Evolutionary conservation across 805 yeast species (phyloP), one percentile per base, ranked within the genome.

Genomic region (Candida pini): DNA sequence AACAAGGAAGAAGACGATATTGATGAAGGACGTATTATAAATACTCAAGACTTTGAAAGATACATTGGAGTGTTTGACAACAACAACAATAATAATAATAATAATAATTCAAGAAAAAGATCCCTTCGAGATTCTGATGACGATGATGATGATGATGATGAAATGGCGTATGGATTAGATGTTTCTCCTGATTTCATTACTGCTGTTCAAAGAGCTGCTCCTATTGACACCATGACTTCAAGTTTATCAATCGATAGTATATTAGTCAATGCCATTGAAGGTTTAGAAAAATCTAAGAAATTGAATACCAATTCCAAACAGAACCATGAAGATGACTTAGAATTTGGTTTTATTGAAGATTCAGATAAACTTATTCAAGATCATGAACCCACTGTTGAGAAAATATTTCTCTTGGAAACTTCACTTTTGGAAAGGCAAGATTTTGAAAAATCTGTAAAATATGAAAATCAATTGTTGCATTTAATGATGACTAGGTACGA

Each of bases 391-490:
- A 19, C 28, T 39, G 9, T 18, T 32, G 9, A 46, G 16, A 46
- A 43, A 30, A 24, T 48, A n/a, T 33, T 48, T 16, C 33, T 48
- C 3, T 33, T 45, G 31, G 58, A 54, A 29, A 39, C 51, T 2
- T 40, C 52, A n/a, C 20, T 42, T 18, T 30, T 56, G 27, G 53
- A 54, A 23, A 26, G 43, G 10, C 32, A 45, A 21, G 62, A 56
- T 30, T 33, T 40, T 15, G 44, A 47, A 32, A 37, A 37, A n/a
- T 48, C 58, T 8, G 36, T 51, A 14, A 43, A 44, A 26, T 47
- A 49, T 28, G 62, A 56, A 25, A 44, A 54, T 28, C 19, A 45
- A 5, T 28, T 55, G 5, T 37, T 56, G 31, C 47, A 47, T 6
- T 41, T 39, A 30, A 31, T 56, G 33, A 31, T 44, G n/a, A 35